phyloP scores from a whole-genome alignment of 208 protist species.

The Crithidia sp. region DNA sequence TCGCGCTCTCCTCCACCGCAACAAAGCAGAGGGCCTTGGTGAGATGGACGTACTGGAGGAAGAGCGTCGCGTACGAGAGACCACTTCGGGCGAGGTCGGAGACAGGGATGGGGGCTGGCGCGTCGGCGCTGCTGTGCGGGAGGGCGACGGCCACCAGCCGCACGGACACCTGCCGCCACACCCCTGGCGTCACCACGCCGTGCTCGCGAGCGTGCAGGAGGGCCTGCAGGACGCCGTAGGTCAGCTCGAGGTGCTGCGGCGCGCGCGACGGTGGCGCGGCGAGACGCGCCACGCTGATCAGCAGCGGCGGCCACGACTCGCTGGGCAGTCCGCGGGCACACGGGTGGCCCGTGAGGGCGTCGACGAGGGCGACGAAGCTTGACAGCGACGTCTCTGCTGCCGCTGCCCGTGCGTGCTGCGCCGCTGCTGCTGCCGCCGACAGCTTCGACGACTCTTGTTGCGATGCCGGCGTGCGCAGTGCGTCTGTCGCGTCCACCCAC shows the following conservation, averaged over 20 bases:
- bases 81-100: slow-evolving; percentile 11
- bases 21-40: slow-evolving; percentile 19
- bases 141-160: slow-evolving; percentile 8
- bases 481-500: slow-evolving; percentile 24
- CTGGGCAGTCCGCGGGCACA: slow-evolving; percentile 30
- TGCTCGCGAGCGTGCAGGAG: slow-evolving; percentile 24
- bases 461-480: slow-evolving; percentile 9
- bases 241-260: slow-evolving; percentile 22
- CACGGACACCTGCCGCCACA: slow-evolving; percentile 24
- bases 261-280: slow-evolving; percentile 25
- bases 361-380: slow-evolving; percentile 28
- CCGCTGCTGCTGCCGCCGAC: neutral
- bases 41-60: slow-evolving; percentile 30
- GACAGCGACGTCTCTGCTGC: slow-evolving; percentile 1
- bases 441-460: slow-evolving; percentile 3
- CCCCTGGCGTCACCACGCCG: slow-evolving; percentile 29
- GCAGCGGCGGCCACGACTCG: slow-evolving; percentile 33
- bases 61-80: slow-evolving; percentile 28
- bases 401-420: neutral
- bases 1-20: slow-evolving; percentile 27
- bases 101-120: slow-evolving; percentile 17
- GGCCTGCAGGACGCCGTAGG: slow-evolving; percentile 31
- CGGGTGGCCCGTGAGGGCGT: slow-evolving; percentile 32
- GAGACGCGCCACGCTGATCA: slow-evolving; percentile 20
- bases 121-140: slow-evolving; percentile 15